Conservation (phyloP, 2,329 filamentous ascomycete species). For the Paramyrothecium sp. region DNA sequence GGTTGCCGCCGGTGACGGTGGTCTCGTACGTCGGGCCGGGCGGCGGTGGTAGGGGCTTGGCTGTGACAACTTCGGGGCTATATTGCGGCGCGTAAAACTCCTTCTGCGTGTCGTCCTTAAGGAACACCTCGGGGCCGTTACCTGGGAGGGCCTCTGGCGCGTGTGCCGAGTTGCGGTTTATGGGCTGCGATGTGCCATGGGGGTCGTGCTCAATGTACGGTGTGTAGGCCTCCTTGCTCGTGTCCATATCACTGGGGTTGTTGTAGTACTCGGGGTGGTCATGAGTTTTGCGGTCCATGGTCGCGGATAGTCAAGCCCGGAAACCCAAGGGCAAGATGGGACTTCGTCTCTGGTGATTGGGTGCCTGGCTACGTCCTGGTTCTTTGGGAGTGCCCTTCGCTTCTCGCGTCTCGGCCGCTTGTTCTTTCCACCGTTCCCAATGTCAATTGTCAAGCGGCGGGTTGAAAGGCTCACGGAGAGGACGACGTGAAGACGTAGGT, state of each 20-base stretch:
- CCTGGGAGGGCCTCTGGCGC: background rate
- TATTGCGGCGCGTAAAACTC: background rate
- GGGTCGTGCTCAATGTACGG: background rate
- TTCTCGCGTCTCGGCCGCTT: background rate
- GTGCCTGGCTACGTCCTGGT: too few relatives aligned
- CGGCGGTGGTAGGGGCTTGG: background rate
- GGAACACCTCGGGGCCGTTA: background rate
- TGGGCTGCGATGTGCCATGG: background rate
- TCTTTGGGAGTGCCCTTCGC: background rate
- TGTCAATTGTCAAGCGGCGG: too few relatives aligned
- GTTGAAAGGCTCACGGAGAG: background rate
- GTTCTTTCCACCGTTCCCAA: too few relatives aligned
- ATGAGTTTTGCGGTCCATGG: background rate
- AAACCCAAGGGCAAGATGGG: too few relatives aligned
- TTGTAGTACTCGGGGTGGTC: too few relatives aligned
- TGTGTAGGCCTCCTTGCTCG: constrained; percentile 1
- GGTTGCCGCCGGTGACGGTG: background rate
- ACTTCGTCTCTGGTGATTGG: too few relatives aligned
- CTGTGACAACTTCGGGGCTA: background rate
- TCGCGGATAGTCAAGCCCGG: background rate
- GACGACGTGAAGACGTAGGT: background rate
- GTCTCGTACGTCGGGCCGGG: background rate
- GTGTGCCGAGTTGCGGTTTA: background rate
- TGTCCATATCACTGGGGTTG: background rate
- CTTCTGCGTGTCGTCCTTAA: background rate